These are phyloP conservation scores for Phragmites australis DNA, from an alignment of 176 grass and related monocot species.

Conservation along the genomic window DNA sequence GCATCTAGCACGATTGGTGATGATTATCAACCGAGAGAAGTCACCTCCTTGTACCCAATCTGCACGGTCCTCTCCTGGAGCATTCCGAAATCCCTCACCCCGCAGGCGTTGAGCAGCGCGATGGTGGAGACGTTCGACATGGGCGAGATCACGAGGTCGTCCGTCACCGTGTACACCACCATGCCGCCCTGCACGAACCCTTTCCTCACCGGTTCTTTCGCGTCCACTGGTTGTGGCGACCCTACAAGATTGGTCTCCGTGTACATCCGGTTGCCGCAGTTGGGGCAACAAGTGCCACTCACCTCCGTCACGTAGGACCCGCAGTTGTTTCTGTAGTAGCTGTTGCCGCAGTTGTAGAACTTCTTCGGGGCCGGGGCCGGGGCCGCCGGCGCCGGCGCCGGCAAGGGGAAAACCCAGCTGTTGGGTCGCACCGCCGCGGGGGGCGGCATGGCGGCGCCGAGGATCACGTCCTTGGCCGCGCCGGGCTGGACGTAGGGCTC, in stretches of 20 bases:
- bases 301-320: slow-evolving; percentile 6
- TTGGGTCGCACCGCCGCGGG: background rate
- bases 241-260: background rate
- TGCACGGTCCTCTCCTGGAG: slow-evolving; percentile 44
- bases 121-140: slow-evolving; percentile 56
- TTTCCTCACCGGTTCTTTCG: too few relatives aligned
- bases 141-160: slow-evolving; percentile 43
- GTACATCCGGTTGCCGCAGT: background rate
- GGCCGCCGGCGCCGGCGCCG: too few relatives aligned
- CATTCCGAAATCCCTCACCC: slow-evolving; percentile 21
- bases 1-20: too few relatives aligned
- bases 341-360: background rate
- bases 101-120: slow-evolving; percentile 38
- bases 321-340: background rate
- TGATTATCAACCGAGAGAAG: too few relatives aligned
- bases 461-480: slow-evolving; percentile 1
- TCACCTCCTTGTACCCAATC: slow-evolving; percentile 42
- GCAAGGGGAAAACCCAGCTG: background rate
- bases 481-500: slow-evolving; percentile 21
- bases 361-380: background rate
- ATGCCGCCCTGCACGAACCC: slow-evolving; percentile 40
- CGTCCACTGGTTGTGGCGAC: background rate
- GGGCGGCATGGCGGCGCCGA: background rate
- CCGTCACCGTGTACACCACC: slow-evolving; percentile 46
- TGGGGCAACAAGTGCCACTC: background rate